Base-by-base conservation (phyloP, 768 basidiomycete species). In the Tulasnella sp. region DNA sequence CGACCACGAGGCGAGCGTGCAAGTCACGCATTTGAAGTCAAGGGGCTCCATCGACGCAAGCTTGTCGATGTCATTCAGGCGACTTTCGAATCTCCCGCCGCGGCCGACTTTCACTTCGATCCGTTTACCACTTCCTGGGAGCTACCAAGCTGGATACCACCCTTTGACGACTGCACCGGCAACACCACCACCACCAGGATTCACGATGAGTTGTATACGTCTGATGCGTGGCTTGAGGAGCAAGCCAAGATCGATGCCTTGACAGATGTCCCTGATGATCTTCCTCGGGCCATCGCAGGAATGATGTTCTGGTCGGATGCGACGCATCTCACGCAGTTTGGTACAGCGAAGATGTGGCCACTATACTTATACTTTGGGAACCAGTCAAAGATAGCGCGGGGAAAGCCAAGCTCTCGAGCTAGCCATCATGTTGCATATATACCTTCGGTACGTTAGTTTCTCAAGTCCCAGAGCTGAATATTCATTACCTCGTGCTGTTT, bases 221-320 rank as follows among this genome's bases (percentile, higher is more conserved):
- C 71, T 36, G 77, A 76, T 36, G 34, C 74, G 5, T 45, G 40
- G 70, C 9, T 75, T 19, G 38, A 67, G 29, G 74, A 42, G 19
- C 75, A 77, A 36, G 40, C 67, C 6, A 39, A n/a, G 22, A 29
- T 77, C 31, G 38, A 71, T 42, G 22, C 17, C 8, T 25, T 17
- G n/a, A 17, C 67, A 7, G 72, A 34, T 31, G 37, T 75, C 3
- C 49, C 64, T 11, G 67, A 71, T 29, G 77, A 71, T 14, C 31
- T 29, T 17, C 77, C 38, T 58, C 52, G 77, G 15, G 75, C 64
- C 14, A 70, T 77, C 17, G 75, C 49, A 36, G 75, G 68, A 12
- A 6, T 77, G 29, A 58, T 76, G 71, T 64, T 77, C 11, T 45
- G 40, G 49, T 77, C 76, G 1, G 71, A 78, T 76, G 77, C 75